These are phyloP conservation scores for Myrmaecium sp. DNA, from an alignment of 2,329 filamentous ascomycete genomes.

Conservation along the genomic window DNA sequence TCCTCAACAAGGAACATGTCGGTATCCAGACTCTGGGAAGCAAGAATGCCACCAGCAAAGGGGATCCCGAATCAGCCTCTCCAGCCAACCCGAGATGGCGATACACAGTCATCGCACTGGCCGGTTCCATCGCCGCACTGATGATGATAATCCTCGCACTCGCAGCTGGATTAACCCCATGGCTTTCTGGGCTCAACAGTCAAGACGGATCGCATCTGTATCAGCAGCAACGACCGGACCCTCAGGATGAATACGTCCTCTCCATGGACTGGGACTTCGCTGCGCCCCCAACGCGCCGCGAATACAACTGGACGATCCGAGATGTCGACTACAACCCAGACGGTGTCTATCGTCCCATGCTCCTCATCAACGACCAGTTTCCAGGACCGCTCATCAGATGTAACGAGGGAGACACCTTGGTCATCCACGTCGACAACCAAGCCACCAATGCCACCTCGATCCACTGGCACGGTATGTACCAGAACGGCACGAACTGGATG, in stretches of 20 bases:
- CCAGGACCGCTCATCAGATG: conserved; percentile 23
- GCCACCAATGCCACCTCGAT: conserved; percentile 43
- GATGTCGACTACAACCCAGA: conserved; percentile 45
- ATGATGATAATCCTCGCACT: too few relatives aligned
- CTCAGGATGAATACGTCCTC: conserved; percentile 31
- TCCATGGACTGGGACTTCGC: conserved; percentile 38
- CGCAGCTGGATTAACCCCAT: too few relatives aligned
- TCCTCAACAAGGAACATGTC: too few relatives aligned
- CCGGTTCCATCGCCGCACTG: too few relatives aligned
- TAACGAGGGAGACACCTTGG: conserved; percentile 47
- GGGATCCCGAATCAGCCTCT: too few relatives aligned
- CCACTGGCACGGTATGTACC: conserved; percentile 56
- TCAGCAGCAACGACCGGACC: too few relatives aligned
- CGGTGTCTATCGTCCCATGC: conserved; percentile 27
- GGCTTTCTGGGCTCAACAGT: too few relatives aligned
- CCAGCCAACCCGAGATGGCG: too few relatives aligned
- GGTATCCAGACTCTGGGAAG: too few relatives aligned
- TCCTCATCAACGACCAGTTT: conserved; percentile 23
- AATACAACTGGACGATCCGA: conserved; percentile 43
- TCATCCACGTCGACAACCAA: conserved; percentile 47
- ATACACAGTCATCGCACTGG: too few relatives aligned
- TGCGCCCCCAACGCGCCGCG: conserved; percentile 32
- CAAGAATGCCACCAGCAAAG: too few relatives aligned
- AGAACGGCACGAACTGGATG: conserved; percentile 55
- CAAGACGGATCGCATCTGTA: too few relatives aligned